Evolutionary conservation across 2,329 filamentous ascomycete genomes (phyloP).

Genomic region (Penicillium hesseltinei): DNA sequence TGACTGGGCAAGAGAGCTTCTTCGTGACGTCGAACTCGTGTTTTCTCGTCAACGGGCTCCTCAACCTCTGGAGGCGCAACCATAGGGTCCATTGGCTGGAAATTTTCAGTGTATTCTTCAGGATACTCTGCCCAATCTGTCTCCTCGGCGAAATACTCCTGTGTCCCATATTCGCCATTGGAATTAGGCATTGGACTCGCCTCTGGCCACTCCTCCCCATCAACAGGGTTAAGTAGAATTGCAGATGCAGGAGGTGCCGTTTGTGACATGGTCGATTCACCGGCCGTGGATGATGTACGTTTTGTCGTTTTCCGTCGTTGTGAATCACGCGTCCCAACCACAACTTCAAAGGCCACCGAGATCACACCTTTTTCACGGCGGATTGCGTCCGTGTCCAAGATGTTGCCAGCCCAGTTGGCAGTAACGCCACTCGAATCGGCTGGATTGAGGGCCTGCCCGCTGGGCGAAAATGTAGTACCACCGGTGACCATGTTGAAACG

Average conservation of each 20-base stretch:
- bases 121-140: constrained; percentile 32
- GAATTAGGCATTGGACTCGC: constrained; percentile 19
- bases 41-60: constrained; percentile 72
- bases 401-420: constrained; percentile 55
- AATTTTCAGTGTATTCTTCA: constrained; percentile 25
- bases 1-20: constrained; percentile 76
- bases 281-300: constrained; percentile 28
- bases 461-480: constrained; percentile 45
- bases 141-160: constrained; percentile 16
- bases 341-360: constrained; percentile 77
- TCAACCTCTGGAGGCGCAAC: constrained; percentile 54
- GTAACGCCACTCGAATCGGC: constrained; percentile 38
- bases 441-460: constrained; percentile 36
- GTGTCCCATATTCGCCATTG: constrained; percentile 21
- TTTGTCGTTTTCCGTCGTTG: constrained; percentile 51
- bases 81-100: constrained; percentile 25
- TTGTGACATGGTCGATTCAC: constrained; percentile 32
- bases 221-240: constrained; percentile 14
- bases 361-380: constrained; percentile 91
- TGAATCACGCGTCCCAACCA: constrained; percentile 83
- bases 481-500: constrained; percentile 52
- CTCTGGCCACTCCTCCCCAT: constrained; percentile 33
- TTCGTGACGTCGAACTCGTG: constrained; percentile 74
- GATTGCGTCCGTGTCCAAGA: constrained; percentile 83
- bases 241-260: constrained; percentile 8